Evolutionary conservation across 169 alveolate species (phyloP).

Genomic region (Ichthyophthirius multifiliis): DNA sequence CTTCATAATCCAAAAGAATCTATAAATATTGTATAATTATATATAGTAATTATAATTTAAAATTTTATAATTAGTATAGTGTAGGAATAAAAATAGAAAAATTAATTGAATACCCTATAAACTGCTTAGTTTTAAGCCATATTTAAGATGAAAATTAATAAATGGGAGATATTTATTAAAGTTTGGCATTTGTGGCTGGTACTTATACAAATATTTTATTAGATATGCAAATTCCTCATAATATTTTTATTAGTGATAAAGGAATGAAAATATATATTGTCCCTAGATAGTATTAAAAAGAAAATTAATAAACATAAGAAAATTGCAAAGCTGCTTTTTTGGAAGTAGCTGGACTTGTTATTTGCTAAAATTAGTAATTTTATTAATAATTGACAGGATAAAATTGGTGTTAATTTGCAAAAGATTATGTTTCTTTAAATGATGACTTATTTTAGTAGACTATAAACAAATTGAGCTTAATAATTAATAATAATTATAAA

Average conservation of each 20-base stretch:
- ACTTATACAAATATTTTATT: background rate
- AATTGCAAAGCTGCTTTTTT: background rate
- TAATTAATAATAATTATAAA: too few species aligned
- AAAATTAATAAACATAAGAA: background rate
- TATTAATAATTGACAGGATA: background rate
- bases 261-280: background rate
- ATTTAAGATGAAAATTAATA: background rate
- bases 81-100: background rate
- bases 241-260: background rate
- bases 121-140: background rate
- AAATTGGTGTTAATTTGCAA: too few species aligned
- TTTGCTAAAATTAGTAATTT: background rate
- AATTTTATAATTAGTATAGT: background rate
- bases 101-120: background rate
- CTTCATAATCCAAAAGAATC: background rate
- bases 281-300: slow-evolving; percentile 1
- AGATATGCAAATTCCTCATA: background rate
- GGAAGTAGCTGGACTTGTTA: background rate
- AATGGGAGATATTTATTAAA: background rate
- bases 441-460: too few species aligned
- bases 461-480: too few species aligned
- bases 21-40: background rate
- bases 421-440: too few species aligned
- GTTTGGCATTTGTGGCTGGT: background rate
- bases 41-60: too few species aligned